These are phyloP conservation scores for Zasmidium angulare DNA, from an alignment of 2,329 filamentous ascomycete genomes.

Conservation along the genomic window DNA sequence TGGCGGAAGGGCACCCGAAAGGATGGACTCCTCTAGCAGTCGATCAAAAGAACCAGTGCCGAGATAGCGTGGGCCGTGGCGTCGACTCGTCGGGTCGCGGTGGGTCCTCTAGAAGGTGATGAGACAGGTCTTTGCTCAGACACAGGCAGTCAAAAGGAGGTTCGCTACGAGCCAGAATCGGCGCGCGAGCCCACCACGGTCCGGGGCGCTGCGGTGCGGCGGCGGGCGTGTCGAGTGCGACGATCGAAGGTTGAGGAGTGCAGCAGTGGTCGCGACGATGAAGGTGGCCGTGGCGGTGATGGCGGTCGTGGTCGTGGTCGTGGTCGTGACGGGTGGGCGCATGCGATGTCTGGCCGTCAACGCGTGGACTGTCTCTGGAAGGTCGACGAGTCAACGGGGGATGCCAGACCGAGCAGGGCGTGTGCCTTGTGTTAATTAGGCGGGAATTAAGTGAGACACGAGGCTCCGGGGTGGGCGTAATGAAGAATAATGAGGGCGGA, in stretches of 20 bases:
- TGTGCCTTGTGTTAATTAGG: slow-evolving; percentile 23
- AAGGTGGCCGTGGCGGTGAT: neutral
- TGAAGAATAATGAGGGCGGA: slow-evolving; percentile 17
- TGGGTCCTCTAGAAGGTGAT: slow-evolving; percentile 31
- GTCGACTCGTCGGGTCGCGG: slow-evolving; percentile 26
- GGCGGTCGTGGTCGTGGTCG: neutral
- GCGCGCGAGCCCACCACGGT: slow-evolving; percentile 13
- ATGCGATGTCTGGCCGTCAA: slow-evolving; percentile 4
- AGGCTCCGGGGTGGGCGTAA: slow-evolving; percentile 15
- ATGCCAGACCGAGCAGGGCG: slow-evolving; percentile 17
- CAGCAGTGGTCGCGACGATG: no score
- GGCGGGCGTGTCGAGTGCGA: neutral
- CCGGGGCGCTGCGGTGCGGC: slow-evolving; percentile 18
- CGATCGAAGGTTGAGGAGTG: no score
- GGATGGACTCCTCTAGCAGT: slow-evolving; percentile 31
- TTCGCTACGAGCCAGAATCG: slow-evolving; percentile 16
- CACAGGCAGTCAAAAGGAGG: slow-evolving; percentile 18
- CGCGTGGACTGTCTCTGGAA: slow-evolving; percentile 11
- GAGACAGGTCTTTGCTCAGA: slow-evolving; percentile 30
- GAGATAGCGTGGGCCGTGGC: slow-evolving; percentile 32
- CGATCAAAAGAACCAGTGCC: slow-evolving; percentile 34
- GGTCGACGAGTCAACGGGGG: slow-evolving; percentile 11
- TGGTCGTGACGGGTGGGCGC: neutral
- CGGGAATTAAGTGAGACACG: slow-evolving; percentile 26
- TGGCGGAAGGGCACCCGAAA: slow-evolving; percentile 31